phyloP scores from a whole-genome alignment of 2,329 filamentous ascomycete genomes.

The Tetracladium maxilliforme region DNA sequence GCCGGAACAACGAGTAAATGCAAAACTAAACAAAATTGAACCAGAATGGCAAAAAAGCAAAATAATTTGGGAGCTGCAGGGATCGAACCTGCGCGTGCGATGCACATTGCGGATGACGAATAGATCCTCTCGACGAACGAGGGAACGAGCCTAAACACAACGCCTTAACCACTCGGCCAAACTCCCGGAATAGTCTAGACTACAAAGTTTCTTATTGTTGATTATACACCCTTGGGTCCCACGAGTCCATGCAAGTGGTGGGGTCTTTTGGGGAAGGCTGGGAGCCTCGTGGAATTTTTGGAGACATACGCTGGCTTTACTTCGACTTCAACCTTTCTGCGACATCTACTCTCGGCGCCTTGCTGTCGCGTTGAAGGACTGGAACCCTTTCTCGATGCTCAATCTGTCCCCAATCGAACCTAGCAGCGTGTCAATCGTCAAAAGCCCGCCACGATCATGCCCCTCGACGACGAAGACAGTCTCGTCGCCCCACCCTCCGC shows the following conservation, averaged over 20 bases:
- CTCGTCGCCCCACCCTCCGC: conserved; percentile 1
- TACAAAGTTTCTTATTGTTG: conserved; percentile 2
- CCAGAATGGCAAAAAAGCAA: conserved; percentile 7
- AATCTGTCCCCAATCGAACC: no score
- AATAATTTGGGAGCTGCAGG: conserved; percentile 25
- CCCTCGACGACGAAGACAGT: neutral
- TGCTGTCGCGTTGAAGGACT: no score
- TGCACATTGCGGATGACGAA: conserved; percentile 18
- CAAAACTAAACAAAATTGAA: no score
- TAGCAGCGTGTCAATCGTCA: no score
- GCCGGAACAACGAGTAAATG: no score
- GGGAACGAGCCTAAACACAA: conserved; percentile 43
- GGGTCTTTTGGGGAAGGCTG: neutral
- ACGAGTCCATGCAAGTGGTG: neutral
- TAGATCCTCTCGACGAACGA: conserved; percentile 9
- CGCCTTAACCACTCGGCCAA: conserved; percentile 42
- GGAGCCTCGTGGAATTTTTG: neutral
- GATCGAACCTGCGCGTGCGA: conserved; percentile 37
- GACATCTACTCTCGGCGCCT: no score
- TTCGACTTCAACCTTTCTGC: no score
- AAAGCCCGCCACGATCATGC: no score
- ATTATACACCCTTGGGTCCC: neutral
- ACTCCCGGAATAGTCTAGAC: conserved; percentile 13
- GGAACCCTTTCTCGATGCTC: no score
- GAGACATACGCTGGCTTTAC: no score